phyloP scores from a whole-genome alignment of 495 filamentous ascomycete species.

The Penicillium antarcticum region DNA sequence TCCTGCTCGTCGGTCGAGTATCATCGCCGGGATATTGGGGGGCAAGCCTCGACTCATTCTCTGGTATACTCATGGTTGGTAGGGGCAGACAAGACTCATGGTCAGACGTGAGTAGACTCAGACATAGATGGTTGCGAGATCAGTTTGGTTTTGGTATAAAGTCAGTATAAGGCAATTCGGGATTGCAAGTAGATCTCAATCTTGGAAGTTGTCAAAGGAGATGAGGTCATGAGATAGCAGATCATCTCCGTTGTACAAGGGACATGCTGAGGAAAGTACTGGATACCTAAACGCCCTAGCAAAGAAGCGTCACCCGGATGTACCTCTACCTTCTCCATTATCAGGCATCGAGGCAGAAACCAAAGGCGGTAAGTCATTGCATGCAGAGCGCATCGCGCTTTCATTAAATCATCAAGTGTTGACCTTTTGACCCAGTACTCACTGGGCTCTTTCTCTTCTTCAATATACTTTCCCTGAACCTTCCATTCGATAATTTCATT shows the following conservation, averaged over 20 bases:
- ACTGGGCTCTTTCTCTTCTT: neutral
- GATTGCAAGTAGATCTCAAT: too few relatives aligned
- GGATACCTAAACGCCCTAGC: neutral
- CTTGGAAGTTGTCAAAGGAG: neutral
- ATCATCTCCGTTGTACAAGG: neutral
- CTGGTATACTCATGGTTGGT: conserved; percentile 21
- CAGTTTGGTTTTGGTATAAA: neutral
- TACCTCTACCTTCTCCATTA: conserved; percentile 4
- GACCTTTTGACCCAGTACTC: conserved; percentile 4
- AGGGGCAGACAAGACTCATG: neutral
- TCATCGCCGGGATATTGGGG: conserved; percentile 77
- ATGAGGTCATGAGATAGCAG: neutral
- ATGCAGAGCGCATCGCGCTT: conserved; percentile 28
- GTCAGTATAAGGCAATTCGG: neutral
- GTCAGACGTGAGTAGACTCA: neutral
- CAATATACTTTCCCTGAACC: neutral
- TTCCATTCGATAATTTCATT: neutral
- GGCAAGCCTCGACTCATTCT: conserved; percentile 13
- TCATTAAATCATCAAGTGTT: conserved; percentile 9
- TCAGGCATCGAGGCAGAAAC: conserved; percentile 21
- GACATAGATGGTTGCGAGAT: neutral
- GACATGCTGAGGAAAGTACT: neutral
- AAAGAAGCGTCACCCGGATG: neutral
- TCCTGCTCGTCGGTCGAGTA: conserved; percentile 77
- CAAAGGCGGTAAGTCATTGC: conserved; percentile 19